Percentiles rank a stretch among this genome's conserved stretches.
Conservation (phyloP, 768 basidiomycete species). For the Tylopilus balloui region DNA sequence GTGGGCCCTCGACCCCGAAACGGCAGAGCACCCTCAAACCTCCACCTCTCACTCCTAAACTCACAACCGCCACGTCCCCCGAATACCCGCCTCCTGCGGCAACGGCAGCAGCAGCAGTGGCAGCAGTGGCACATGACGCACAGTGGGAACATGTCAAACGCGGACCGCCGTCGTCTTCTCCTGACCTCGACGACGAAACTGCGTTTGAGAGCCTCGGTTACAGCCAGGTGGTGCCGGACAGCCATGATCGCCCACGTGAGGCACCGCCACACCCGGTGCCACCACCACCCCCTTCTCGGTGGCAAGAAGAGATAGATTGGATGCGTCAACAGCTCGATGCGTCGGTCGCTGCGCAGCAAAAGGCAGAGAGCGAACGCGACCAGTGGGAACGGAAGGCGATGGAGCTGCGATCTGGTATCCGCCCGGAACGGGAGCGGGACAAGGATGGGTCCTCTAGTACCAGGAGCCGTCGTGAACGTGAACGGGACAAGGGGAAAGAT, state of each 20-base stretch:
- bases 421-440: slow-evolving; percentile 13
- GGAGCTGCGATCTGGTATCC: slow-evolving; percentile 13
- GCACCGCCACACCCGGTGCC: not conserved
- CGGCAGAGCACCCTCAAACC: slow-evolving; percentile 16
- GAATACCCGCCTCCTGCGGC: slow-evolving; percentile 10
- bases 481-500: slow-evolving; percentile 16
- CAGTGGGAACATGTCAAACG: slow-evolving; percentile 24
- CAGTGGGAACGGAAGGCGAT: slow-evolving; percentile 20
- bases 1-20: slow-evolving; percentile 16
- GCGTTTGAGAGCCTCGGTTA: slow-evolving; percentile 16
- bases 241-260: not conserved
- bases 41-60: slow-evolving; percentile 22
- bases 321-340: slow-evolving; percentile 12
- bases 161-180: slow-evolving; percentile 11
- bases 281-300: not conserved
- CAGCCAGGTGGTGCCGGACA: slow-evolving; percentile 24
- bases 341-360: slow-evolving; percentile 12
- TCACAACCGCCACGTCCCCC: slow-evolving; percentile 12
- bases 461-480: slow-evolving; percentile 17
- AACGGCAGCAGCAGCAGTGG: too few species aligned
- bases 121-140: slow-evolving; percentile 7
- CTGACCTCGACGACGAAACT: slow-evolving; percentile 16
- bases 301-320: slow-evolving; percentile 11
- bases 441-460: slow-evolving; percentile 9
- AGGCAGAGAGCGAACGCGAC: slow-evolving; percentile 17